Evolutionary conservation across 108 stramenopile species (phyloP).

Genomic region (Cylindrotheca closterium): DNA sequence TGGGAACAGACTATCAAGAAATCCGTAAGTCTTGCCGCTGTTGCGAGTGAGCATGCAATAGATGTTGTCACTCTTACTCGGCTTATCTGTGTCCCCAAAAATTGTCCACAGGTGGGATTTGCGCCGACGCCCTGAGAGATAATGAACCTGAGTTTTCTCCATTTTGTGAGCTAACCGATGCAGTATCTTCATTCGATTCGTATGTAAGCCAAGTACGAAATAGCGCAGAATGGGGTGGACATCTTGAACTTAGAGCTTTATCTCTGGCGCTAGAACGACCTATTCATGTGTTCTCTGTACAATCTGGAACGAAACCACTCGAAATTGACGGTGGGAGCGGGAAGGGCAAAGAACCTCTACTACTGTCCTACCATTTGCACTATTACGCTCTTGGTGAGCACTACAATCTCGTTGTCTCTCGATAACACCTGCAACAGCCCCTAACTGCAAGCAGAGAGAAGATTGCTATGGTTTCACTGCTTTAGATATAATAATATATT

Average conservation of each 20-base stretch:
- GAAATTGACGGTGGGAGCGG: constrained; percentile 26
- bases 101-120: constrained; percentile 36
- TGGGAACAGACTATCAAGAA: constrained; percentile 27
- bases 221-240: constrained; percentile 95
- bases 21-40: constrained; percentile 36
- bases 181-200: constrained; percentile 66
- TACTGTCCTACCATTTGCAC: constrained; percentile 91
- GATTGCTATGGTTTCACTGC: not conserved
- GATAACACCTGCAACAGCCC: not conserved
- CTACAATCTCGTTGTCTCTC: constrained; percentile 96
- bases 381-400: constrained; percentile 98
- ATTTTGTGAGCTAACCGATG: constrained; percentile 78
- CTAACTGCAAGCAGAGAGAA: not conserved
- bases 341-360: constrained; percentile 48
- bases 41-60: not conserved
- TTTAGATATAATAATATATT: too few species aligned
- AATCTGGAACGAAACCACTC: constrained; percentile 38
- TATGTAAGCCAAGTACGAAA: constrained; percentile 82
- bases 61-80: not conserved
- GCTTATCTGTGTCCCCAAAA: constrained; percentile 1
- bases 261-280: constrained; percentile 70
- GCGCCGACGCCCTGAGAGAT: constrained; percentile 60
- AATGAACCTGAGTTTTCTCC: constrained; percentile 85
- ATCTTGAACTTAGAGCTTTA: constrained; percentile 92
- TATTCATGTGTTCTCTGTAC: constrained; percentile 84